A percentile compares a stretch with the other conserved stretches of the same genome.
phyloP scores from a whole-genome alignment of 176 grass and related monocot genomes.

The bread wheat (Triticum aestivum) region DNA sequence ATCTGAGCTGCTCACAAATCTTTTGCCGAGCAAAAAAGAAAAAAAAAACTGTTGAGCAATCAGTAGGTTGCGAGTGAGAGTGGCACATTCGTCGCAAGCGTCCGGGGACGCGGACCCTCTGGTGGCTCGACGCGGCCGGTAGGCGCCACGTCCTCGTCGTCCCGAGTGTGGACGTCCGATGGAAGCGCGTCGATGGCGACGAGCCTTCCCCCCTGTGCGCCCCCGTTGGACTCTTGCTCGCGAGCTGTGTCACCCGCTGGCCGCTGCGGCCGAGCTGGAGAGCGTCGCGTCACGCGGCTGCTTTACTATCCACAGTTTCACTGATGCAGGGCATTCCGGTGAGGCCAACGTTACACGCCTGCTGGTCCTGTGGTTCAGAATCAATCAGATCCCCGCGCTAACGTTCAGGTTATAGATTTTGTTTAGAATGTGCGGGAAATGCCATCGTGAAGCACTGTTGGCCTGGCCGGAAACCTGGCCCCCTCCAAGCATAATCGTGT shows the following conservation, averaged over 20 bases:
- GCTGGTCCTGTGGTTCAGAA: background rate
- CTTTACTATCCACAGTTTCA: background rate
- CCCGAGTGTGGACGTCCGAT: background rate
- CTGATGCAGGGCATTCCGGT: background rate
- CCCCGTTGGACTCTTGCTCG: background rate
- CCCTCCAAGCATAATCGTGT: background rate
- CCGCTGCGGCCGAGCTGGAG: no score
- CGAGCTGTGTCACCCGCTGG: background rate
- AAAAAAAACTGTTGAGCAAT: background rate
- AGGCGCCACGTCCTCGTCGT: slow-evolving; percentile 24
- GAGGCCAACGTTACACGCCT: slow-evolving; percentile 14
- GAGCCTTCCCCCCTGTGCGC: background rate
- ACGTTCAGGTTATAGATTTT: no score
- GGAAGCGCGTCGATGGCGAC: slow-evolving; percentile 3
- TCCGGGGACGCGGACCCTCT: background rate
- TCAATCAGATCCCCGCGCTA: background rate
- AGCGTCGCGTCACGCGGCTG: no score
- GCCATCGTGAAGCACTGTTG: background rate
- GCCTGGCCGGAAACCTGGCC: background rate
- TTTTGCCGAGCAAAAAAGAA: background rate
- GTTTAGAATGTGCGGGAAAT: no score
- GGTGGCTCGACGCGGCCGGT: background rate
- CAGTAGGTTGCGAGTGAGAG: background rate
- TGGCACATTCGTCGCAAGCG: background rate
- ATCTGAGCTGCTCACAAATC: background rate